Conservation (phyloP, 305 asterid species). For the Solanum chacoense region DNA sequence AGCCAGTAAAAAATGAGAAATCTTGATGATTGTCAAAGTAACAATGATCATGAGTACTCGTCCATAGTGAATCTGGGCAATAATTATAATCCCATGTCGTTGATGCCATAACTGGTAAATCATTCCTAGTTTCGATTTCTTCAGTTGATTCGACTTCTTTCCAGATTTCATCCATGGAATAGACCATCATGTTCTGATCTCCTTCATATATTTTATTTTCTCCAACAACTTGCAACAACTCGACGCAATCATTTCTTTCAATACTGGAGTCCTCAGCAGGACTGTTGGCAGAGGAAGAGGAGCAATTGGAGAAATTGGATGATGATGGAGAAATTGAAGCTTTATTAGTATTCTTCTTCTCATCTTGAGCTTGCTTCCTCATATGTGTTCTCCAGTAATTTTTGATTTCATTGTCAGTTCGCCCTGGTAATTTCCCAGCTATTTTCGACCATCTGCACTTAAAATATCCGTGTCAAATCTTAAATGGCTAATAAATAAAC, state of each 20-base stretch:
- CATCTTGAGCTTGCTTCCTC: constrained; percentile 82
- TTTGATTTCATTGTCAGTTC: constrained; percentile 91
- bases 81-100: constrained; percentile 21
- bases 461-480: not conserved
- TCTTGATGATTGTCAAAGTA: constrained; percentile 1
- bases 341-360: constrained; percentile 25
- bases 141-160: constrained; percentile 24
- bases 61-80: constrained; percentile 11
- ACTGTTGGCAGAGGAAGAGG: constrained; percentile 3
- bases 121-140: constrained; percentile 5
- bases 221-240: not conserved
- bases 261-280: not conserved
- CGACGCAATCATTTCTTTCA: constrained; percentile 30
- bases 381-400: constrained; percentile 83
- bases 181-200: constrained; percentile 13
- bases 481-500: not conserved
- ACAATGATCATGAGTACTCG: not conserved
- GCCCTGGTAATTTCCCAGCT: constrained; percentile 75
- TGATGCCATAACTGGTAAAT: not conserved
- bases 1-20: not conserved
- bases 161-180: constrained; percentile 74
- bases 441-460: constrained; percentile 81
- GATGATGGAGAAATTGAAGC: constrained; percentile 21
- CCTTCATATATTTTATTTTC: constrained; percentile 4
- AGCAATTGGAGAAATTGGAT: constrained; percentile 12